A percentile compares a stretch with the other conserved stretches of the same genome.
phyloP scores from a whole-genome alignment of 2,329 filamentous ascomycete species.

The Epichloe gansuensis region DNA sequence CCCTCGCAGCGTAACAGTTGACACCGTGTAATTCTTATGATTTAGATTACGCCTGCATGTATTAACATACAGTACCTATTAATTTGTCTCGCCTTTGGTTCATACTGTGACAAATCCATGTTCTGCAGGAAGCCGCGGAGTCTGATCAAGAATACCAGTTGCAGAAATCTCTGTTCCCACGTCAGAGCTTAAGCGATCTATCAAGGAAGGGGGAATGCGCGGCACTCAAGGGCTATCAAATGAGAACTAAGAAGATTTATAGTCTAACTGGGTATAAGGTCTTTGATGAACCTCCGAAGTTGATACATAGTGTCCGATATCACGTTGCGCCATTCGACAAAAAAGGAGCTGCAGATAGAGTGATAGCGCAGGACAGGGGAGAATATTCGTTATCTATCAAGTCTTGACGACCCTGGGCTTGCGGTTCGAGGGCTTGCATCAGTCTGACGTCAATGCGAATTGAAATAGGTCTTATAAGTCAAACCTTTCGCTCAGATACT shows the following conservation, averaged over 20 bases:
- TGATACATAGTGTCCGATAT: not conserved
- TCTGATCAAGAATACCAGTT: too few relatives aligned
- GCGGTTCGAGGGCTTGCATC: not conserved
- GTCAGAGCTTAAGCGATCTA: too few relatives aligned
- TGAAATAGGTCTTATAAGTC: not conserved
- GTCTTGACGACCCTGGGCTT: not conserved
- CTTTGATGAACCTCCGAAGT: not conserved
- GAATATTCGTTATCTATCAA: not conserved
- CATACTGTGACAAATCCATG: not conserved
- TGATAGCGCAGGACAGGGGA: not conserved
- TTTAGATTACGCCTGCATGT: conserved; percentile 8
- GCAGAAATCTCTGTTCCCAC: not conserved
- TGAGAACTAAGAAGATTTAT: not conserved
- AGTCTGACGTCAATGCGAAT: not conserved
- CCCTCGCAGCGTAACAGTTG: not conserved
- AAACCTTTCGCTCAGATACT: not conserved
- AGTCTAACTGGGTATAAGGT: conserved; percentile 1
- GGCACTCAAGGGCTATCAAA: not conserved
- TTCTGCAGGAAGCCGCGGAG: not conserved
- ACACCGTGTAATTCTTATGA: conserved; percentile 4
- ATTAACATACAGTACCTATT: conserved; percentile 3
- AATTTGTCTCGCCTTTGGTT: not conserved
- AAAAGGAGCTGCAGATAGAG: not conserved
- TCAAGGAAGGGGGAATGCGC: too few relatives aligned
- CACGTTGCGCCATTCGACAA: not conserved